Evolutionary conservation across 306 rosid genomes (phyloP), one percentile per base, ranked within the genome.

Genomic region (Glycyrrhiza uralensis): DNA sequence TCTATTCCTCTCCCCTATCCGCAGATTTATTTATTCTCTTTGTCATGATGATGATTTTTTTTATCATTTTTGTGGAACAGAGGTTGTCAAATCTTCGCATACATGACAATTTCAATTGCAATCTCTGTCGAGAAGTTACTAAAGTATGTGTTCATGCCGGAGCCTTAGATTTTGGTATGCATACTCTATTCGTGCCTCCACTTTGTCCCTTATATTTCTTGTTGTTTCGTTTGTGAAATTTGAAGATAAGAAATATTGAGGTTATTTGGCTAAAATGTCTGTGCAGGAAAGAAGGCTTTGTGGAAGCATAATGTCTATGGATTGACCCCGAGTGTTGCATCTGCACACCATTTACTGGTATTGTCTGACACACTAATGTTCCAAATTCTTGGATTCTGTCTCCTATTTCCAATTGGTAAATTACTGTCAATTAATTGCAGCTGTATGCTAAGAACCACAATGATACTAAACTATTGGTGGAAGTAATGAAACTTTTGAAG

Each of bases 1-100:
- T 64, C 71, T 30, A 1, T 32, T 17, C 46, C 50, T 62, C 15
- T 42, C 5, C 45, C 30, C 42, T 28, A 6, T 29, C 22, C 44
- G 30, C n/a, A 28, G 47, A 4, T 76, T 70, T 22, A 46, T 19
- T 26, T 38, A 7, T 32, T 74, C 19, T 22, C 13, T 35, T 57
- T 50, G 33, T 22, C 26, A 17, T 20, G 28, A 46, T 59, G 49
- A 52, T 72, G 46, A 4, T 18, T 72, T 42, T 72, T 42, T 77
- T 62, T 28, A 51, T 62, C 69, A 65, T 5, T 26, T 74, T 75
- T 80, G 77, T 70, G 57, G 57, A 71, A 64, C 92, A 94, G 99
- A 94, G 99, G 80, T 80, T 89, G 29, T 91, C 99, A 13, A 87
- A 89, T 81, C 96, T 94, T 68, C 91, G 96, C 24, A 94, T 94